These are phyloP conservation scores for Medicago lupulina DNA, from an alignment of 306 rosid species.

Conservation along the genomic window DNA sequence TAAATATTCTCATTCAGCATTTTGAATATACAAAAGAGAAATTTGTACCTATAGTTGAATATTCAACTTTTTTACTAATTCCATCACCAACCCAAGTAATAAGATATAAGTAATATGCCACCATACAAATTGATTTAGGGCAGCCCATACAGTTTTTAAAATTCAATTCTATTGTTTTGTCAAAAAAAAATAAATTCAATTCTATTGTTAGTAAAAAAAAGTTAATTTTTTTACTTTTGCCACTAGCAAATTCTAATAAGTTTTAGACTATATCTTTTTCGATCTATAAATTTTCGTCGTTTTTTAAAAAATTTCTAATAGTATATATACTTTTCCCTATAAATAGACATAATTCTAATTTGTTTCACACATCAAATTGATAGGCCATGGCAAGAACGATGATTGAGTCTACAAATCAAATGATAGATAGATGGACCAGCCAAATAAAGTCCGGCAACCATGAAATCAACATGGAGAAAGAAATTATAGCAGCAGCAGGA, in stretches of 20 bases:
- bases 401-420: slow-evolving; percentile 65
- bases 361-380: background rate
- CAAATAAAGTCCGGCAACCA: slow-evolving; percentile 49
- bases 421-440: slow-evolving; percentile 67
- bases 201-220: background rate
- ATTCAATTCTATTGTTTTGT: no score
- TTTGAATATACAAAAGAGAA: slow-evolving; percentile 2
- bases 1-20: background rate
- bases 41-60: background rate
- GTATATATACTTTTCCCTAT: background rate
- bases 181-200: no score
- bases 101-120: background rate
- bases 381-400: slow-evolving; percentile 70
- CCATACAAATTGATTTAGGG: background rate
- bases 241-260: background rate
- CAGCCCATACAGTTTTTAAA: background rate
- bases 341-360: background rate
- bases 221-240: background rate
- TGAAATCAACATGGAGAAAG: slow-evolving; percentile 73
- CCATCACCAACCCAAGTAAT: background rate
- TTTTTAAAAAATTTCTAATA: background rate
- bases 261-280: slow-evolving; percentile 2
- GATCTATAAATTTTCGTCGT: background rate
- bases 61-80: background rate
- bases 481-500: slow-evolving; percentile 62